Percentiles rank a stretch among this genome's conserved stretches.
These are phyloP conservation scores for Pseudogymnoascus sp. DNA, from an alignment of 2,329 filamentous ascomycete genomes.

Conservation along the genomic window DNA sequence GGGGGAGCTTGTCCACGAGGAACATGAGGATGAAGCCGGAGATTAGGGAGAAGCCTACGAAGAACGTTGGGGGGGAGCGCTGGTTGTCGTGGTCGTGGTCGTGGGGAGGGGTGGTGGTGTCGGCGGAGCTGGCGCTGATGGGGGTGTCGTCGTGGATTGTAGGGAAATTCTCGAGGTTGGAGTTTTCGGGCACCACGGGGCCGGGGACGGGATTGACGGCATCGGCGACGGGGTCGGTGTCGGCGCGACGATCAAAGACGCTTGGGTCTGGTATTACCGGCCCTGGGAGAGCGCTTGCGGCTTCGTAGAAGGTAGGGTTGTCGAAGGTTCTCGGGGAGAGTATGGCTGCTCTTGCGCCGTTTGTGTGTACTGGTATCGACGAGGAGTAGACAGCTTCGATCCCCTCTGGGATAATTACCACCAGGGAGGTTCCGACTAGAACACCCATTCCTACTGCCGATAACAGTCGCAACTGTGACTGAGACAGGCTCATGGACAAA, in stretches of 20 bases:
- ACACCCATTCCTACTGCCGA: constrained; percentile 91
- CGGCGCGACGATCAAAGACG: neutral
- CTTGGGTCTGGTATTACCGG: constrained; percentile 10
- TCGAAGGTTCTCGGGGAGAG: neutral
- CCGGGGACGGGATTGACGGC: neutral
- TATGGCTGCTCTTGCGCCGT: constrained; percentile 10
- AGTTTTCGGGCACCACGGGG: neutral
- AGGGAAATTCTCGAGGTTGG: neutral
- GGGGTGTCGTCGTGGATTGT: neutral
- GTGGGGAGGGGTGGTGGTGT: constrained; percentile 10
- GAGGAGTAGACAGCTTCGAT: constrained; percentile 77
- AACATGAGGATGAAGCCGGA: constrained; percentile 95
- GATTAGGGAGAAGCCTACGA: constrained; percentile 79
- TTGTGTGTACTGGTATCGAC: constrained; percentile 26
- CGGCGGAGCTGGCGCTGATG: neutral
- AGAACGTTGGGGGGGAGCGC: constrained; percentile 56
- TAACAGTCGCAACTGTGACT: constrained; percentile 78
- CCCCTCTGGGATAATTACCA: constrained; percentile 96
- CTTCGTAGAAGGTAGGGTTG: neutral
- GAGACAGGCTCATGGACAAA: constrained; percentile 77
- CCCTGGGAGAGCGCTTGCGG: constrained; percentile 9
- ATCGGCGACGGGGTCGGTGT: neutral
- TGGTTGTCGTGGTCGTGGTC: constrained; percentile 34
- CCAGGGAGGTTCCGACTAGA: constrained; percentile 86
- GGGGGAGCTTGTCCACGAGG: constrained; percentile 78